Percentiles rank a stretch among this genome's conserved stretches.
These are phyloP conservation scores for Pichia membranifaciens DNA, from an alignment of 805 yeast genomes.

Conservation along the genomic window DNA sequence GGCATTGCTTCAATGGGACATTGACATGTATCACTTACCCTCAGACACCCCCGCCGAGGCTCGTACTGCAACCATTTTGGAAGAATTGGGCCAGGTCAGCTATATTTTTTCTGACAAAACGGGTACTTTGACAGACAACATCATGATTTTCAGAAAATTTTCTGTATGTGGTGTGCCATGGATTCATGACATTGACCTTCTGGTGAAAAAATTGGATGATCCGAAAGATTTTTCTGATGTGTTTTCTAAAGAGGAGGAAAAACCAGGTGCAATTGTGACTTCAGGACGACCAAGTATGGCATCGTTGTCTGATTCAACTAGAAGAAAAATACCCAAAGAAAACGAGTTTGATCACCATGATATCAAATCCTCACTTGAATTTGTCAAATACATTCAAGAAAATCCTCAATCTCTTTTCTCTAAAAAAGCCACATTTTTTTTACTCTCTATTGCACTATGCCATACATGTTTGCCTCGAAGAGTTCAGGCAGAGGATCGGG, in stretches of 20 bases:
- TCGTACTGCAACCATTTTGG: constrained; percentile 89
- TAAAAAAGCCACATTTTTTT: constrained; percentile 68
- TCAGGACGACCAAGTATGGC: constrained; percentile 58
- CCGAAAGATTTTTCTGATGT: constrained; percentile 12
- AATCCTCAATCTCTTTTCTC: constrained; percentile 69
- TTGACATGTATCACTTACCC: constrained; percentile 86
- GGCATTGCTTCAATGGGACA: constrained; percentile 75
- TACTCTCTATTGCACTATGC: constrained; percentile 78
- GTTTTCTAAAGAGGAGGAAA: constrained; percentile 11
- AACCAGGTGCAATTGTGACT: constrained; percentile 22
- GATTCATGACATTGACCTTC: constrained; percentile 67
- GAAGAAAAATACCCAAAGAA: neutral
- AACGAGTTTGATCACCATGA: constrained; percentile 30
- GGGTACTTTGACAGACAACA: constrained; percentile 92
- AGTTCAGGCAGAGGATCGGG: constrained; percentile 17
- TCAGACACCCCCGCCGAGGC: constrained; percentile 92
- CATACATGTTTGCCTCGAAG: constrained; percentile 80
- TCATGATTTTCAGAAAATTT: constrained; percentile 87
- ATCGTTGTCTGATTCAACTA: constrained; percentile 26
- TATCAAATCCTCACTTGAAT: constrained; percentile 53
- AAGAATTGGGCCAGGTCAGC: constrained; percentile 95
- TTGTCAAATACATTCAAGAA: constrained; percentile 63
- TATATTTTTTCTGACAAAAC: constrained; percentile 95
- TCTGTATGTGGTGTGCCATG: constrained; percentile 86
- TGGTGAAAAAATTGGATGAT: constrained; percentile 20